These are phyloP conservation scores for Phascolomyces articulosus DNA, from an alignment of 371 early-diverging fungal species.

Conservation along the genomic window DNA sequence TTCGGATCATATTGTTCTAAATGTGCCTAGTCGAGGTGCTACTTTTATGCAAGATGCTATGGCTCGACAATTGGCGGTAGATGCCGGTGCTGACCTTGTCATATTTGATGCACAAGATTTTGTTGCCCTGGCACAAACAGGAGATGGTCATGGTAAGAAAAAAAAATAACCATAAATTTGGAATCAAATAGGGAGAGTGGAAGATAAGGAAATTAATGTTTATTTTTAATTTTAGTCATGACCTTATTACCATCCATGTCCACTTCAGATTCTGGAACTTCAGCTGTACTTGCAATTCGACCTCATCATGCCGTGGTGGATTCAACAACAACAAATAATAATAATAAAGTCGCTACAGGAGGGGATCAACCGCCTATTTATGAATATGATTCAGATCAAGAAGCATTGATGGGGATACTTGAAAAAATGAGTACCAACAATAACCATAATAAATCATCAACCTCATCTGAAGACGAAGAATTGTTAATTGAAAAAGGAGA, in stretches of 20 bases:
- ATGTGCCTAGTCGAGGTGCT: slow-evolving; percentile 34
- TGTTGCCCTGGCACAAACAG: slow-evolving; percentile 40
- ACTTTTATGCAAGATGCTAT: slow-evolving; percentile 42
- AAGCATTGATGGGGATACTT: not conserved
- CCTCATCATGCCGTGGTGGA: not conserved
- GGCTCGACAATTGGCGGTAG: slow-evolving; percentile 26
- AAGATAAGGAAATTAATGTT: not conserved
- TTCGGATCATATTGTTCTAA: slow-evolving; percentile 35
- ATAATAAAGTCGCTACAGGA: slow-evolving; percentile 2
- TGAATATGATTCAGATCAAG: slow-evolving; percentile 3
- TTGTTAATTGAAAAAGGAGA: not conserved
- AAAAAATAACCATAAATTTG: not conserved
- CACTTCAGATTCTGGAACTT: not conserved
- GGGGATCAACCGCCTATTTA: not conserved
- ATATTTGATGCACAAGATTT: slow-evolving; percentile 54
- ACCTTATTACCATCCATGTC: slow-evolving; percentile 10
- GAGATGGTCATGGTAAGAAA: slow-evolving; percentile 20
- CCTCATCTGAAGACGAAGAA: too few species aligned
- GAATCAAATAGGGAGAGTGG: slow-evolving; percentile 11
- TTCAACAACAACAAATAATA: not conserved
- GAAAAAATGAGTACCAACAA: not conserved
- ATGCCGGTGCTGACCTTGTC: slow-evolving; percentile 32
- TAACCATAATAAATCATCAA: not conserved
- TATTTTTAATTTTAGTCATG: slow-evolving; percentile 7
- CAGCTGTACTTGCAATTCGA: slow-evolving; percentile 6